phyloP scores from a whole-genome alignment of 2,329 filamentous ascomycete genomes.

The Fusarium azukiicola region DNA sequence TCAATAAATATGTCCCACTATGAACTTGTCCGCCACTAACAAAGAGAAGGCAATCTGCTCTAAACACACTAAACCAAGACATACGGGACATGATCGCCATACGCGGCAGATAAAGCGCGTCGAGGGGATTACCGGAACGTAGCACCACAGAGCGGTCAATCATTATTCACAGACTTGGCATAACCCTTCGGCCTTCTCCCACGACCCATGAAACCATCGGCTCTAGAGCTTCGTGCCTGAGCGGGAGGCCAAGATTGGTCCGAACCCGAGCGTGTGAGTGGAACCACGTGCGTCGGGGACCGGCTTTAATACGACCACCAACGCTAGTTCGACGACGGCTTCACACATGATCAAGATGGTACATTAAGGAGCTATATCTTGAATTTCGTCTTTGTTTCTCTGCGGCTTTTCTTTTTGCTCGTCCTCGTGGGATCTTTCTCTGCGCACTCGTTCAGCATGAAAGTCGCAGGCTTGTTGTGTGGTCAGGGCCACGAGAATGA shows the following conservation, averaged over 20 bases:
- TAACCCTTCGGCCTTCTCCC: neutral
- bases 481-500: neutral
- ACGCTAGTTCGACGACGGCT: slow-evolving; percentile 7
- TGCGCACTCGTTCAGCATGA: neutral
- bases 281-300: slow-evolving; percentile 13
- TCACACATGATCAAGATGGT: neutral
- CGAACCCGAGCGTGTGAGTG: neutral
- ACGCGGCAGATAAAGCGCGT: neutral
- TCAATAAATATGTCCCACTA: neutral
- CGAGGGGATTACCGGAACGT: slow-evolving; percentile 1
- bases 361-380: slow-evolving; percentile 1
- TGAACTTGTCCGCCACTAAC: slow-evolving; percentile 3
- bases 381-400: neutral
- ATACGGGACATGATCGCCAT: neutral
- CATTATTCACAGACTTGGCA: slow-evolving; percentile 6
- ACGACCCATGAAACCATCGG: neutral
- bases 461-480: neutral
- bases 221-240: slow-evolving; percentile 5
- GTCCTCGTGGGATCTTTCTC: neutral
- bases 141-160: neutral
- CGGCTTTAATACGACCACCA: slow-evolving; percentile 15
- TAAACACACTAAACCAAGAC: neutral
- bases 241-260: slow-evolving; percentile 8
- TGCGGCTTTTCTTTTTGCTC: neutral
- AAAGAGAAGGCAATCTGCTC: neutral